A percentile compares a stretch with the other conserved stretches of the same genome.
Evolutionary conservation across 306 rosid genomes (phyloP).

Genomic region (Delonix regia): DNA sequence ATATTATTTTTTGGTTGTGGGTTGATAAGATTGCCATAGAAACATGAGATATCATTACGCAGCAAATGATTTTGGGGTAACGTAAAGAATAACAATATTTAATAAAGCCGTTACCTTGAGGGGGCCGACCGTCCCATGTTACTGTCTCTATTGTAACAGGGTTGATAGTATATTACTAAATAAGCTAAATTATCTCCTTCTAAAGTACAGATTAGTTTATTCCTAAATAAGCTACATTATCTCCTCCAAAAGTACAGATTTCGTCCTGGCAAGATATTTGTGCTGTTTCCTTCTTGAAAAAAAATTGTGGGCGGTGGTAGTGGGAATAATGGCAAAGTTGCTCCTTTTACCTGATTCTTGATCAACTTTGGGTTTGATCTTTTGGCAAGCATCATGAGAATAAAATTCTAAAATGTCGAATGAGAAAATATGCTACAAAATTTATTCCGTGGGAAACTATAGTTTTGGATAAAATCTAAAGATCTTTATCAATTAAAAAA

Average conservation of each 20-base stretch:
- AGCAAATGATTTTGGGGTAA: slow-evolving; percentile 22
- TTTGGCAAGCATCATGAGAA: too few relatives aligned
- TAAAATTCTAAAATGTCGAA: too few relatives aligned
- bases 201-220: neutral
- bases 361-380: neutral
- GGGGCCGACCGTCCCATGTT: slow-evolving; percentile 30
- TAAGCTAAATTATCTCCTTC: neutral
- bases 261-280: neutral
- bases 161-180: slow-evolving; percentile 1
- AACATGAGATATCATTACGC: slow-evolving; percentile 22
- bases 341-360: neutral
- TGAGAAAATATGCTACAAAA: too few relatives aligned
- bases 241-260: neutral
- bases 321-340: neutral
- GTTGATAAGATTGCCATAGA: slow-evolving; percentile 35
- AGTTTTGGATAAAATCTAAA: too few relatives aligned
- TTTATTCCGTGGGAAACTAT: too few relatives aligned
- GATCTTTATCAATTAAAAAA: too few relatives aligned
- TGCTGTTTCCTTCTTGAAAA: neutral
- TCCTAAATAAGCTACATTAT: neutral
- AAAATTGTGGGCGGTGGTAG: neutral
- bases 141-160: slow-evolving; percentile 11
- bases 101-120: slow-evolving; percentile 36
- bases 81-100: slow-evolving; percentile 26
- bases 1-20: slow-evolving; percentile 45